Conservation (phyloP, 805 yeast species). For the Yarrowia porcina region DNA sequence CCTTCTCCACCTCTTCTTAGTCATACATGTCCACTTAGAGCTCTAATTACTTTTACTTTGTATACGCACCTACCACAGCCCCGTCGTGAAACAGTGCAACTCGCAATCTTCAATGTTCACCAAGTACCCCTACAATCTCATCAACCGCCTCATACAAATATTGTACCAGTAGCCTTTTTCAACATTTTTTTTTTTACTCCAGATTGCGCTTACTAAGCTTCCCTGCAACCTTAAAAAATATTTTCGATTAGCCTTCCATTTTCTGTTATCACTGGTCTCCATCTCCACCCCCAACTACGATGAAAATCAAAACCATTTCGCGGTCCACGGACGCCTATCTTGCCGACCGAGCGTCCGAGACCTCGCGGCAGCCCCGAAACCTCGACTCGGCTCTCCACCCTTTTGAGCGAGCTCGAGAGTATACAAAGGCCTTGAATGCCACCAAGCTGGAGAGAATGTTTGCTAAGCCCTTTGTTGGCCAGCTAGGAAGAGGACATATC, state of each 20-base stretch:
- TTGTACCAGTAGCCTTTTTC: too few species aligned
- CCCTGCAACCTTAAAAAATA: neutral
- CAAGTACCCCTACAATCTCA: too few species aligned
- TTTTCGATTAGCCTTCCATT: neutral
- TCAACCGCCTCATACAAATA: too few species aligned
- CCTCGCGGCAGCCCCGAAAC: conserved; percentile 81
- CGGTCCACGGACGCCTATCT: conserved; percentile 89
- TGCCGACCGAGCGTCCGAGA: conserved; percentile 88
- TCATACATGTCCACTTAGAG: too few species aligned
- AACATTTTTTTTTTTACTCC: too few species aligned
- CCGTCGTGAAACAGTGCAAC: too few species aligned
- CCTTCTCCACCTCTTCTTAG: too few species aligned
- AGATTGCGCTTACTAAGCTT: neutral
- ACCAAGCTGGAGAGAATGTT: conserved; percentile 94
- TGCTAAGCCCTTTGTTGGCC: conserved; percentile 96
- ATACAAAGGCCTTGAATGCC: conserved; percentile 89
- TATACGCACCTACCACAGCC: too few species aligned
- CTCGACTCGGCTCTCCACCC: conserved; percentile 94
- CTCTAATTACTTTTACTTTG: too few species aligned
- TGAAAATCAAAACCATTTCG: conserved; percentile 84
- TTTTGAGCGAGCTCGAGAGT: conserved; percentile 94
- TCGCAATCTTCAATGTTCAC: too few species aligned
- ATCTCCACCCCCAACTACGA: neutral
- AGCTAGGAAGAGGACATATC: conserved; percentile 88
- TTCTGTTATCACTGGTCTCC: neutral